Conservation (phyloP, 768 basidiomycete species). For the Boletus reticulatus region DNA sequence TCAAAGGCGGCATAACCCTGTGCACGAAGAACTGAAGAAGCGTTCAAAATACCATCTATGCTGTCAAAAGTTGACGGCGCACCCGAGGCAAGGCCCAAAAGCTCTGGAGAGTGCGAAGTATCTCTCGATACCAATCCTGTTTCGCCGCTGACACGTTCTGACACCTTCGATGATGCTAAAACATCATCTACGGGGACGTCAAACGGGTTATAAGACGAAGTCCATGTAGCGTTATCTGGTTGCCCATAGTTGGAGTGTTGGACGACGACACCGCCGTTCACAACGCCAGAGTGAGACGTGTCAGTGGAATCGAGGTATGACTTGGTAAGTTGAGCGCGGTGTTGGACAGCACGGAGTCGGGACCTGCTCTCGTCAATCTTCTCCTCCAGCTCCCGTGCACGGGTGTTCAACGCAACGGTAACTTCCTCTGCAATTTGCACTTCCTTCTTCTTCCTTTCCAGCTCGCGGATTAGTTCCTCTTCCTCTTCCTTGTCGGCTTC, state of each 20-base stretch:
- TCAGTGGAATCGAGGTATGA: slow-evolving; percentile 30
- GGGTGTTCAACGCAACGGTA: slow-evolving; percentile 56
- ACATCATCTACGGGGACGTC: slow-evolving; percentile 23
- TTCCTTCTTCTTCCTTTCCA: slow-evolving; percentile 60
- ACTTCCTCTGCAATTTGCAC: slow-evolving; percentile 61
- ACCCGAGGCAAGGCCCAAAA: slow-evolving; percentile 33
- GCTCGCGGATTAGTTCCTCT: slow-evolving; percentile 38
- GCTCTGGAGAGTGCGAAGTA: slow-evolving; percentile 23
- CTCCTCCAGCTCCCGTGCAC: slow-evolving; percentile 74
- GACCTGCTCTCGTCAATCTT: slow-evolving; percentile 62
- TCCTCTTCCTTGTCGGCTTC: slow-evolving; percentile 47
- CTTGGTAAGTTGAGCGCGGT: slow-evolving; percentile 49
- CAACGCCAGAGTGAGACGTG: neutral
- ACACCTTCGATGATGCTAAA: slow-evolving; percentile 11
- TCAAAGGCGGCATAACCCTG: slow-evolving; percentile 43
- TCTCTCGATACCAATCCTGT: slow-evolving; percentile 14
- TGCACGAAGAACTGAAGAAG: slow-evolving; percentile 25
- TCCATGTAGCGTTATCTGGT: slow-evolving; percentile 18
- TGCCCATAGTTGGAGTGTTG: slow-evolving; percentile 10
- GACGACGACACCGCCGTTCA: slow-evolving; percentile 3
- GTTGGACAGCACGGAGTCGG: slow-evolving; percentile 54
- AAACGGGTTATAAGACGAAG: slow-evolving; percentile 33
- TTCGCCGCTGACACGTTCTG: slow-evolving; percentile 9
- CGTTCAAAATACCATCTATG: slow-evolving; percentile 8
- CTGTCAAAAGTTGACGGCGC: slow-evolving; percentile 24